A percentile compares a stretch with the other conserved stretches of the same genome.
These are phyloP conservation scores for Avena sativa DNA, from an alignment of 176 grass and related monocot species.

Conservation along the genomic window DNA sequence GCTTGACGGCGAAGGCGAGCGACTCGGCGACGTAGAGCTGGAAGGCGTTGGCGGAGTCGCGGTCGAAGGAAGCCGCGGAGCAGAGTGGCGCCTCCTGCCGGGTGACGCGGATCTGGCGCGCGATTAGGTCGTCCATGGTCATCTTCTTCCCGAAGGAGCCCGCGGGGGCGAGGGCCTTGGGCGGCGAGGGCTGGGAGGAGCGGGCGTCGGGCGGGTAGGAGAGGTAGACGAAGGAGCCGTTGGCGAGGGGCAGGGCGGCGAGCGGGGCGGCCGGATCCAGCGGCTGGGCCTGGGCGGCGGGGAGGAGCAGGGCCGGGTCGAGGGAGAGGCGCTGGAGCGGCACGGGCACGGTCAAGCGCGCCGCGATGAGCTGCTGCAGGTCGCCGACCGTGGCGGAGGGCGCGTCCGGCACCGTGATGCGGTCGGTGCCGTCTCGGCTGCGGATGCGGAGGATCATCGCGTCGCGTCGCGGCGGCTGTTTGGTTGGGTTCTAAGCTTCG, in stretches of 20 bases:
- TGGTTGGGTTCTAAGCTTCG: background rate
- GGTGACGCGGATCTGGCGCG: conserved; percentile 95
- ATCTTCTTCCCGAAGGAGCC: conserved; percentile 90
- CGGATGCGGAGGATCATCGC: conserved; percentile 33
- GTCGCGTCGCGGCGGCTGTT: background rate
- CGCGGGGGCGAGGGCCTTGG: conserved; percentile 51
- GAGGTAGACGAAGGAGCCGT: conserved; percentile 79
- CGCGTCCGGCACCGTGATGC: conserved; percentile 19
- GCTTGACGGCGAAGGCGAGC: conserved; percentile 88
- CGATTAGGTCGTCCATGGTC: conserved; percentile 96
- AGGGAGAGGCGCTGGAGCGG: conserved; percentile 74
- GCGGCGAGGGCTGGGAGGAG: background rate
- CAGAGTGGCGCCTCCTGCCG: conserved; percentile 83
- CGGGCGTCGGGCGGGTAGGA: conserved; percentile 37
- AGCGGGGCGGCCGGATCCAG: conserved; percentile 51
- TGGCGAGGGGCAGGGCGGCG: conserved; percentile 63
- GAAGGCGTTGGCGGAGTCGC: conserved; percentile 80
- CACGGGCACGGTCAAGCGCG: conserved; percentile 60
- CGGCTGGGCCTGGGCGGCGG: background rate
- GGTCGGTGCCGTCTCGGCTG: conserved; percentile 31
- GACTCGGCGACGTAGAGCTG: conserved; percentile 80
- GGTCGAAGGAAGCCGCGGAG: conserved; percentile 79
- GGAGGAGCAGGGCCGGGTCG: conserved; percentile 55
- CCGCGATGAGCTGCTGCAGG: conserved; percentile 54
- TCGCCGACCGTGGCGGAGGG: conserved; percentile 15